Base-by-base conservation (phyloP, 2,329 filamentous ascomycete genomes). In the Ceratocystis destructans region DNA sequence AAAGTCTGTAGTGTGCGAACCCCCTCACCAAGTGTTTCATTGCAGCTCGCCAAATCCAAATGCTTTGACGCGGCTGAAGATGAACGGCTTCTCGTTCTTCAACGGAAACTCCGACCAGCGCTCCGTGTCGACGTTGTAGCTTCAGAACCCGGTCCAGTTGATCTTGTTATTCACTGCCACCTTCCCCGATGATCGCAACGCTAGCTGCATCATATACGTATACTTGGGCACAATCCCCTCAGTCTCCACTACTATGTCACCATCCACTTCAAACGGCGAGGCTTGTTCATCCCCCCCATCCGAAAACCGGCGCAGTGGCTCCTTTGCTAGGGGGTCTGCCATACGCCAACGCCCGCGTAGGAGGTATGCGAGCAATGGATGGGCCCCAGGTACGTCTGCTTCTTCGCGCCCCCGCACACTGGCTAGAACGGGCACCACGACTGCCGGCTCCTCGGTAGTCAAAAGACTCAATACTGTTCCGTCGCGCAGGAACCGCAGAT, bases 401-500 rank as follows among this genome's bases (percentile, higher is more conserved):
- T 88, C 83, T 37, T 90, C 87, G 68, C 84, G 85, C 45, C 84
- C 90, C 22, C 99, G 80, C 71, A 92, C 83, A 68, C 84, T 85
- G 46, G 84, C 90, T 22, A 99, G 80, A 71, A 93, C 83, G 66
- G 91, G 89, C 0, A 99, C 90, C 12, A 97, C 89, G 20, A 95
- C 89, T n/a, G 82, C 77, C 0, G 94, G 94, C 73, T 96, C 90
- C 4, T 83, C 77, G 0, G 89, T 95, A 0, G 88, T 90, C 45
- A 95, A 81, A 1, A 99, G 81, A 65, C 86, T 90, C 68, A 97
- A 86, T 69, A 83, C 85, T 1, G 88, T 87, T 33, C 94, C 94
- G 74, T 97, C 90, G 28, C 91, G 88, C 77, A 94, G 94, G 78
- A 99, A 94, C 64, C 94, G 89, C 2, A 99, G 83, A 76, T 97